Percentiles rank a stretch among this genome's conserved stretches.
phyloP scores from a whole-genome alignment of 1,139 yeast species.

The Petasospora fabianii region DNA sequence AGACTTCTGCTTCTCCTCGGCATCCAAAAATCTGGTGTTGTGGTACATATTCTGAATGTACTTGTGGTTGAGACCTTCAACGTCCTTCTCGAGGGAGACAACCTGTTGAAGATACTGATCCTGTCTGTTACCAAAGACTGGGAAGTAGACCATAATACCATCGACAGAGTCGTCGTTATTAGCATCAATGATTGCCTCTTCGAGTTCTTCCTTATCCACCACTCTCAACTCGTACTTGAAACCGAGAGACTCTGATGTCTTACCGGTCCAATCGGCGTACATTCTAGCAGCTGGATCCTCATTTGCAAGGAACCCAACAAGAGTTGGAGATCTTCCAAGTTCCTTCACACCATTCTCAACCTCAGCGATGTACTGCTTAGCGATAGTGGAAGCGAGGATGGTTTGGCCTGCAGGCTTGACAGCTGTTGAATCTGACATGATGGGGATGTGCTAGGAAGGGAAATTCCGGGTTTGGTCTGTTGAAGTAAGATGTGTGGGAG shows the following conservation, averaged over 20 bases:
- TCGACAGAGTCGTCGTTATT: conserved; percentile 72
- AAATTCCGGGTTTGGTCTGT: conserved; percentile 1
- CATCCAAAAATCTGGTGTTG: conserved; percentile 79
- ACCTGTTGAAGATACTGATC: conserved; percentile 94
- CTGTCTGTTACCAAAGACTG: conserved; percentile 92
- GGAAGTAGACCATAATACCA: conserved; percentile 98
- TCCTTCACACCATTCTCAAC: conserved; percentile 53
- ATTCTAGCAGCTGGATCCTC: conserved; percentile 90
- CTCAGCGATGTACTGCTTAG: conserved; percentile 77
- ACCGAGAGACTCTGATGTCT: conserved; percentile 83
- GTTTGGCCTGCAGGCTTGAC: conserved; percentile 58
- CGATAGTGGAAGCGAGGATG: conserved; percentile 80
- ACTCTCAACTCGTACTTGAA: conserved; percentile 78
- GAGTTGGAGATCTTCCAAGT: conserved; percentile 55
- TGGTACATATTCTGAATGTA: conserved; percentile 94
- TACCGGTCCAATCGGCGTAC: conserved; percentile 96
- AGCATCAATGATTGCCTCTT: conserved; percentile 77
- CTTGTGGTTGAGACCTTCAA: conserved; percentile 88
- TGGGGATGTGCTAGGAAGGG: not conserved
- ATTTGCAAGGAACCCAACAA: conserved; percentile 91
- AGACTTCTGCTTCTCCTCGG: conserved; percentile 66
- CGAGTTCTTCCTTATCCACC: conserved; percentile 73
- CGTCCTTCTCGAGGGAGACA: conserved; percentile 79
- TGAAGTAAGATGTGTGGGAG: conserved; percentile 7
- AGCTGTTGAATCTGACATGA: conserved; percentile 16